Conservation (phyloP, 2,329 filamentous ascomycete genomes). For the Ambrosiella xylebori region DNA sequence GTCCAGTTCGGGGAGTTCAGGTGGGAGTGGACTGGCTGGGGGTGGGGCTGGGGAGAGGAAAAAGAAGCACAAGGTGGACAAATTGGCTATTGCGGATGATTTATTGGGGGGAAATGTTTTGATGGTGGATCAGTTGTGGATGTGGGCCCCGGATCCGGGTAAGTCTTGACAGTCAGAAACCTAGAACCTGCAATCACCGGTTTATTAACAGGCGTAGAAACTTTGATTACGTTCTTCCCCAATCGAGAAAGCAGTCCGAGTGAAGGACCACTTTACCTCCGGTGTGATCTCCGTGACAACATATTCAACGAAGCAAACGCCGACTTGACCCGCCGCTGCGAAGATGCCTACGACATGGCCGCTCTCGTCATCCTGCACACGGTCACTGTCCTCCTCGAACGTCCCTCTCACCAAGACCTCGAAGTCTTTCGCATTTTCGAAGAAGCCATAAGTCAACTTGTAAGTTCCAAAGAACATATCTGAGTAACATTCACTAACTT, state of each 20-base stretch:
- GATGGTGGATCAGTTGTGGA: constrained; percentile 52
- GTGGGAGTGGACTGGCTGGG: not conserved
- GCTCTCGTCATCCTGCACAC: constrained; percentile 45
- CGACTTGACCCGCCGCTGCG: constrained; percentile 43
- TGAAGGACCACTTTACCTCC: constrained; percentile 38
- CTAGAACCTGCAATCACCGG: not conserved
- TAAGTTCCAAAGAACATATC: constrained; percentile 18
- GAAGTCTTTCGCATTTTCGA: constrained; percentile 50
- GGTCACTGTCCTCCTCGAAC: constrained; percentile 42
- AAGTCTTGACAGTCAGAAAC: constrained; percentile 15
- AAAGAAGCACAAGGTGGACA: not conserved
- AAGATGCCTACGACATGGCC: constrained; percentile 44
- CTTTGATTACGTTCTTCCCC: constrained; percentile 36
- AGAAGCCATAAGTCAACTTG: constrained; percentile 46
- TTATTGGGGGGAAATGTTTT: constrained; percentile 38
- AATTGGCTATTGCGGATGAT: constrained; percentile 20
- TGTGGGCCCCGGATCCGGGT: constrained; percentile 40
- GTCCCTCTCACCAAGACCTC: constrained; percentile 41
- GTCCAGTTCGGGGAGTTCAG: not conserved
- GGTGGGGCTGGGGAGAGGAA: not conserved
- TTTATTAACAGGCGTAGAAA: constrained; percentile 22
- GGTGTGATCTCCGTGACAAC: constrained; percentile 44
- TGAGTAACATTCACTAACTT: not conserved
- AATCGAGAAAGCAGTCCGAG: constrained; percentile 35
- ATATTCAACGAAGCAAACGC: constrained; percentile 51